Evolutionary conservation across 2,329 filamentous ascomycete genomes (phyloP), one percentile per base, ranked within the genome.

Genomic region (Phaeophleospora eucalypticola): DNA sequence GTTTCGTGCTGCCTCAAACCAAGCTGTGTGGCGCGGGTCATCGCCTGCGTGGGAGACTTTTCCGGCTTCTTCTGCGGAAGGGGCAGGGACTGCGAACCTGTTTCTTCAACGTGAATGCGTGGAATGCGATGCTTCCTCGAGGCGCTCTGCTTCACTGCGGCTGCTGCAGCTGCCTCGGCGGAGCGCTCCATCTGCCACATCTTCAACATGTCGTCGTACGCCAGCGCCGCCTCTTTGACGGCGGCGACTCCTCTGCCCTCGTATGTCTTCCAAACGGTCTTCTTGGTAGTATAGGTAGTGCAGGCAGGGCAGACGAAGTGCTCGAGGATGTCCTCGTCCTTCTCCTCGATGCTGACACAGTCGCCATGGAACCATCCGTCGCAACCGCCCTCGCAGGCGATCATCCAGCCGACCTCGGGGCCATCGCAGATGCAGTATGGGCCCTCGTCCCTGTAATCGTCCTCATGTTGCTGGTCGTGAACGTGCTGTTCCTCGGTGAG

Each of bases 391-490:
- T 96, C 90, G 65, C 90, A 96, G 36, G 81, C 87, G 63, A 96
- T 95, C 90, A 96, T 96, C 84, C 89, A 95, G 65, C 95, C 89
- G 63, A 93, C 89, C 65, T 95, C 89, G 1, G 87, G 87, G 45
- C 84, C 86, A 44, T 86, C 85, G 64, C 90, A 95, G 57, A 95
- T 81, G 70, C 90, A 96, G 68, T 93, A 95, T 1, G 89, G 73
- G 20, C 84, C 83, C 52, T 82, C 80, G 62, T 87, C 84, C 4
- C 57, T 64, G 40, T 38, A 66, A 10, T 68, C 67, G 44, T 59
- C 66, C 20, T 68, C 67, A n/a, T n/a, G n/a, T n/a, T n/a, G n/a
- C n/a, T n/a, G n/a, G n/a, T n/a, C n/a, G n/a, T n/a, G n/a, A n/a
- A n/a, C n/a, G n/a, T n/a, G n/a, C n/a, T n/a, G n/a, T n/a, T n/a